Percentiles rank a stretch among this genome's conserved stretches.
Evolutionary conservation across 768 basidiomycete genomes (phyloP).

Genomic region (Boletus insuetus): DNA sequence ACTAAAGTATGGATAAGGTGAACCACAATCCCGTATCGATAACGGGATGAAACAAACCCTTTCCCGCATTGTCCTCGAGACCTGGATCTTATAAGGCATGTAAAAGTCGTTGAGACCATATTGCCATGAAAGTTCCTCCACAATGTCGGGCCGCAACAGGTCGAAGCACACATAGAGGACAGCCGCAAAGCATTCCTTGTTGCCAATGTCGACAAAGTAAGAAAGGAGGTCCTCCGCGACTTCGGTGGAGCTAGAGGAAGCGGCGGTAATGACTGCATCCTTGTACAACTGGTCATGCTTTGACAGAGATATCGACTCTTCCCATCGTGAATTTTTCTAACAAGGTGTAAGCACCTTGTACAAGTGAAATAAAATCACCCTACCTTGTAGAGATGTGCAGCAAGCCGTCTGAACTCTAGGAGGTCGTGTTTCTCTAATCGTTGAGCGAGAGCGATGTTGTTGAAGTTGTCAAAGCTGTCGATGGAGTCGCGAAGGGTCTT

Average conservation of each 20-base stretch:
- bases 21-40: slow-evolving; percentile 9
- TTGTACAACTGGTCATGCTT: slow-evolving; percentile 98
- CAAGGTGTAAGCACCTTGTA: background rate
- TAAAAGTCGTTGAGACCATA: slow-evolving; percentile 95
- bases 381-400: slow-evolving; percentile 95
- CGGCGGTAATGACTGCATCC: slow-evolving; percentile 92
- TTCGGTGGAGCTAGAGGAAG: slow-evolving; percentile 77
- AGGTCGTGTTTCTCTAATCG: slow-evolving; percentile 87
- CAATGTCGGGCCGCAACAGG: slow-evolving; percentile 87
- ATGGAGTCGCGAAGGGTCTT: slow-evolving; percentile 97
- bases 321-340: slow-evolving; percentile 94
- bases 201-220: slow-evolving; percentile 98
- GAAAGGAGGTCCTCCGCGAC: slow-evolving; percentile 93
- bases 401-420: slow-evolving; percentile 91
- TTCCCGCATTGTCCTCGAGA: slow-evolving; percentile 73
- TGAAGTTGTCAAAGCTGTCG: slow-evolving; percentile 98
- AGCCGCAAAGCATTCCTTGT: slow-evolving; percentile 96
- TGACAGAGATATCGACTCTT: slow-evolving; percentile 91
- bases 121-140: slow-evolving; percentile 95
- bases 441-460: slow-evolving; percentile 82
- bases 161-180: slow-evolving; percentile 93
- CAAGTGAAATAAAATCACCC: background rate
- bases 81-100: slow-evolving; percentile 94
- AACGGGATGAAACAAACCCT: slow-evolving; percentile 45
- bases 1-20: slow-evolving; percentile 34